These are phyloP conservation scores for Teunomyces lycoperdinae DNA, from an alignment of 805 yeast species.

Conservation along the genomic window DNA sequence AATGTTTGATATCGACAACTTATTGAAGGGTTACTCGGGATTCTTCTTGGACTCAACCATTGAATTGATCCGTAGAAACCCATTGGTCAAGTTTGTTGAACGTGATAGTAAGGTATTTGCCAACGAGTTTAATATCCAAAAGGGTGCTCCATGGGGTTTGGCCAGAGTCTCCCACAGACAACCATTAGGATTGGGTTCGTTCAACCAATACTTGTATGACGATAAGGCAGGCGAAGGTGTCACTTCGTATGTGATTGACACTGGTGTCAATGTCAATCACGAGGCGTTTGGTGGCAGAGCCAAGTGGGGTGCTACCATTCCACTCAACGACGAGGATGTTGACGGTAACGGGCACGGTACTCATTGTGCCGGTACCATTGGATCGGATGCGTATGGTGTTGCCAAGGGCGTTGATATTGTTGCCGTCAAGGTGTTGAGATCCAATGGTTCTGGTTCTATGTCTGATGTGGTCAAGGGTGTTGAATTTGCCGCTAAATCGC, in stretches of 20 bases:
- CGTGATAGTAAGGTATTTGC: conserved; percentile 74
- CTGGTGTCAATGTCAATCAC: conserved; percentile 78
- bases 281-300: conserved; percentile 83
- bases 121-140: conserved; percentile 61
- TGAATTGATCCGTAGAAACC: conserved; percentile 66
- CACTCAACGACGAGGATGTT: conserved; percentile 61
- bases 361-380: conserved; percentile 96
- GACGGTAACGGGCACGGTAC: conserved; percentile 96
- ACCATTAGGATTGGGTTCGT: conserved; percentile 59
- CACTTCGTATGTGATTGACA: conserved; percentile 84
- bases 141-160: conserved; percentile 93
- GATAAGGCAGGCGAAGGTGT: conserved; percentile 78
- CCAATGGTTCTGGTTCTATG: conserved; percentile 81
- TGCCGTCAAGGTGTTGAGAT: conserved; percentile 80
- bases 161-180: conserved; percentile 86
- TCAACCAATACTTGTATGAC: conserved; percentile 63
- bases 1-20: conserved; percentile 55
- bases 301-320: conserved; percentile 80
- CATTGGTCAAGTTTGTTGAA: conserved; percentile 68
- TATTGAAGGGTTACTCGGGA: conserved; percentile 80
- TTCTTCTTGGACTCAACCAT: conserved; percentile 72
- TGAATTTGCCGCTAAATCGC: conserved; percentile 77
- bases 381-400: conserved; percentile 74
- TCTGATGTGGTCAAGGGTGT: conserved; percentile 83
- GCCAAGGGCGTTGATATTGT: conserved; percentile 77